phyloP scores from a whole-genome alignment of 2,329 filamentous ascomycete genomes.

The Trichoderma lentiforme region DNA sequence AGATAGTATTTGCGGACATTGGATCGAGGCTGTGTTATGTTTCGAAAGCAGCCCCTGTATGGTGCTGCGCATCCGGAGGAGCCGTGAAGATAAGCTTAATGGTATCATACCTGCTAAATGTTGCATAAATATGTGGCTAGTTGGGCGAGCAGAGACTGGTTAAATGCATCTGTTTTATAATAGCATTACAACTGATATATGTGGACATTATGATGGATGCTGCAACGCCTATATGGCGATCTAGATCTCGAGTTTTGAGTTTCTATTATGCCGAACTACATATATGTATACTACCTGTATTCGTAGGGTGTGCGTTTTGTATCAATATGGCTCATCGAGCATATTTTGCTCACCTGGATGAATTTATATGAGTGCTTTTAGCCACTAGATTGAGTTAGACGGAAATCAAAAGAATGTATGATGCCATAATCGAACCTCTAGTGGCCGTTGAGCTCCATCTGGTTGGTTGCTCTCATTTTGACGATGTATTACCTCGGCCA shows the following conservation, averaged over 20 bases:
- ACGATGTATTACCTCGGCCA: slow-evolving; percentile 1
- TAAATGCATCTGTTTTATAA: background rate
- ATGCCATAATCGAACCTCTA: background rate
- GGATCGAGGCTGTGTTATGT: background rate
- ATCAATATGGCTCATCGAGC: background rate
- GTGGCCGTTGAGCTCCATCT: background rate
- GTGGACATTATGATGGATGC: background rate
- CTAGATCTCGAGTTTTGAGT: background rate
- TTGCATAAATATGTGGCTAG: background rate
- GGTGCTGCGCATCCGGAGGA: background rate
- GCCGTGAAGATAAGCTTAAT: background rate
- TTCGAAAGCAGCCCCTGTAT: background rate
- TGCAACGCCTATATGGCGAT: background rate
- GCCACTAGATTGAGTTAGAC: background rate
- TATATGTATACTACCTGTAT: background rate
- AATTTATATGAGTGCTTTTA: background rate
- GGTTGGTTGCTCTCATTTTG: background rate
- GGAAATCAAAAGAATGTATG: background rate
- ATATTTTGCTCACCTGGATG: background rate
- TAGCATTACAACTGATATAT: background rate
- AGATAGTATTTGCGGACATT: background rate
- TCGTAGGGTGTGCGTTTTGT: background rate
- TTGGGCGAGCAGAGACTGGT: background rate
- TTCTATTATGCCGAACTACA: background rate
- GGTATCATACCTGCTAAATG: background rate